These are phyloP conservation scores for Cercospora sojina DNA, from an alignment of 2,329 filamentous ascomycete genomes.

Conservation along the genomic window DNA sequence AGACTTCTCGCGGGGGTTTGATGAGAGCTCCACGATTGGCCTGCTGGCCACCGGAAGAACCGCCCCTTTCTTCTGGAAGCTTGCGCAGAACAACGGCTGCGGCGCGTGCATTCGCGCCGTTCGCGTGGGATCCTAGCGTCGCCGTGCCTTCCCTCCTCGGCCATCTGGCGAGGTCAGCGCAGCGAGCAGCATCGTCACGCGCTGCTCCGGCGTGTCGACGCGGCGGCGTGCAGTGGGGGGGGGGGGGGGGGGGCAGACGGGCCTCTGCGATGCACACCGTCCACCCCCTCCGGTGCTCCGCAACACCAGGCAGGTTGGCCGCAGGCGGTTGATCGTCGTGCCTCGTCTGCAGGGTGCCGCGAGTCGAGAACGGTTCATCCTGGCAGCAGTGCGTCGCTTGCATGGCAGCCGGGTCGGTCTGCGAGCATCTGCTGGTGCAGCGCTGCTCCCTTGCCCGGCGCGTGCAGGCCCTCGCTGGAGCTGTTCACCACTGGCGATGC, in stretches of 20 bases:
- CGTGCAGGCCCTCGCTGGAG: neutral
- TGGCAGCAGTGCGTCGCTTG: conserved; percentile 4
- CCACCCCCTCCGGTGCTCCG: neutral
- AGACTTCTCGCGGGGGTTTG: neutral
- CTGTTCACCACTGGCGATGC: too few relatives aligned
- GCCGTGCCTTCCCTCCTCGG: conserved; percentile 1
- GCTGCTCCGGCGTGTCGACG: neutral
- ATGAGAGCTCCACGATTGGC: conserved; percentile 8
- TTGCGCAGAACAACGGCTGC: neutral
- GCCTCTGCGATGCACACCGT: neutral
- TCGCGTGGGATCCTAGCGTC: conserved; percentile 2
- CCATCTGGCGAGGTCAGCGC: neutral
- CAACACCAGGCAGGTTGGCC: neutral
- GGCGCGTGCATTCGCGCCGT: neutral
- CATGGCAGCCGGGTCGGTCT: conserved; percentile 1
- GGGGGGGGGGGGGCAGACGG: neutral
- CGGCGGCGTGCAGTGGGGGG: neutral
- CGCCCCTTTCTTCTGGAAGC: conserved; percentile 7
- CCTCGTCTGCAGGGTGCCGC: neutral
- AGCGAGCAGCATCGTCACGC: neutral
- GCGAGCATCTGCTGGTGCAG: neutral
- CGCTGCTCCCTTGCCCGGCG: neutral
- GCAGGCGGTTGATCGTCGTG: neutral
- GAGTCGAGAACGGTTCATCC: conserved; percentile 1
- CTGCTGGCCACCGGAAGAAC: neutral